These are phyloP conservation scores for Jaminaea rosea DNA, from an alignment of 1,284 basidiomycete genomes.

Conservation along the genomic window DNA sequence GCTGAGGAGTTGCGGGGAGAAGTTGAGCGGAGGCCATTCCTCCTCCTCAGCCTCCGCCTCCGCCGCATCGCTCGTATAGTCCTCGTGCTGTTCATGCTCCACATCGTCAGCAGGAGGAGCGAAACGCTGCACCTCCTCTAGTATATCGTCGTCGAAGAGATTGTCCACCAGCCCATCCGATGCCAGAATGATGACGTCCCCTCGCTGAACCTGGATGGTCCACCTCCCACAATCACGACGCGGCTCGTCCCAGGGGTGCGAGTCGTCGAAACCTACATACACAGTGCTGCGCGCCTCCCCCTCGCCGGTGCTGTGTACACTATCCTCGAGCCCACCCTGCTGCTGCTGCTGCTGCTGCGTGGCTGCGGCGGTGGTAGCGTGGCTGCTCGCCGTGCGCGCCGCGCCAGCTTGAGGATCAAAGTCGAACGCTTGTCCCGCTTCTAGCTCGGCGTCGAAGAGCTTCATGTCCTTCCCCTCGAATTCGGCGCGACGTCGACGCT, in stretches of 20 bases:
- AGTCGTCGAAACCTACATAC: background rate
- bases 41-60: slow-evolving; percentile 5
- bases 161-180: slow-evolving; percentile 88
- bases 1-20: slow-evolving; percentile 52
- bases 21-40: slow-evolving; percentile 14
- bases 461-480: background rate
- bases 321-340: background rate
- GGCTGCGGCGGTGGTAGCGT: background rate
- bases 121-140: slow-evolving; percentile 75
- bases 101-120: slow-evolving; percentile 10
- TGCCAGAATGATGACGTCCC: slow-evolving; percentile 81
- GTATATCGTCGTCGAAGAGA: slow-evolving; percentile 84
- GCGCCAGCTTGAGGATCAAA: background rate
- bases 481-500: background rate
- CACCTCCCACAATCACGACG: slow-evolving; percentile 16
- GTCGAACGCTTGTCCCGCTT: background rate
- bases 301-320: too few species aligned
- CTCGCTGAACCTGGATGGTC: slow-evolving; percentile 62
- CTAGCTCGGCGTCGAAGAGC: background rate
- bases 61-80: background rate
- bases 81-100: background rate
- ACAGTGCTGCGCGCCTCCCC: background rate
- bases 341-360: background rate
- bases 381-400: background rate
- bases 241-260: slow-evolving; percentile 25